Conservation (phyloP, 1,284 basidiomycete genomes). For the Cerrena zonata region DNA sequence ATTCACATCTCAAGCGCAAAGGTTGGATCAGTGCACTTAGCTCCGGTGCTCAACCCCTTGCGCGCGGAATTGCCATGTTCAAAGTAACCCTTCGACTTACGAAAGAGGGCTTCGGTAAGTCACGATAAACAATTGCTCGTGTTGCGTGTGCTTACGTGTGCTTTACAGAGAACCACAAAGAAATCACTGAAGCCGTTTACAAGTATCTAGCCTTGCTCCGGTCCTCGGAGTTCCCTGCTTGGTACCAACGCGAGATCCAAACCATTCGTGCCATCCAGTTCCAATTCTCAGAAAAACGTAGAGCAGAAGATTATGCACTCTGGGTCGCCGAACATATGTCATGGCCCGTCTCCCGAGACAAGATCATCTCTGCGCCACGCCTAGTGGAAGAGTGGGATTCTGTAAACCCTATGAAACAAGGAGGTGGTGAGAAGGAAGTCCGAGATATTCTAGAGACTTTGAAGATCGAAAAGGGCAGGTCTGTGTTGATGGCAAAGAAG, state of each 20-base stretch:
- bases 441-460: slow-evolving; percentile 62
- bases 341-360: slow-evolving; percentile 76
- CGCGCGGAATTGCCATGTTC: slow-evolving; percentile 84
- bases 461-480: slow-evolving; percentile 59
- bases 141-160: neutral
- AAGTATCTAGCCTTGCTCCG: slow-evolving; percentile 85
- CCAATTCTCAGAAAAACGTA: slow-evolving; percentile 82
- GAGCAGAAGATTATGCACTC: slow-evolving; percentile 78
- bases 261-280: slow-evolving; percentile 76
- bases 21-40: slow-evolving; percentile 86
- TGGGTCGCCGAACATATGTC: slow-evolving; percentile 74
- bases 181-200: slow-evolving; percentile 71
- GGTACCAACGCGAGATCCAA: slow-evolving; percentile 77
- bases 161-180: slow-evolving; percentile 68
- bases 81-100: slow-evolving; percentile 82
- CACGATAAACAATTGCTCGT: neutral
- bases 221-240: slow-evolving; percentile 62
- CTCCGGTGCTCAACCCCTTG: slow-evolving; percentile 70
- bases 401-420: slow-evolving; percentile 23
- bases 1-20: slow-evolving; percentile 86
- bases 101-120: slow-evolving; percentile 77
- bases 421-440: slow-evolving; percentile 49
- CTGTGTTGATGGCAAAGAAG: slow-evolving; percentile 72
- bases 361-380: slow-evolving; percentile 70
- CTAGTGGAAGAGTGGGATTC: slow-evolving; percentile 77